Base-by-base conservation (phyloP, 768 basidiomycete genomes). In the Royoungia palumana region DNA sequence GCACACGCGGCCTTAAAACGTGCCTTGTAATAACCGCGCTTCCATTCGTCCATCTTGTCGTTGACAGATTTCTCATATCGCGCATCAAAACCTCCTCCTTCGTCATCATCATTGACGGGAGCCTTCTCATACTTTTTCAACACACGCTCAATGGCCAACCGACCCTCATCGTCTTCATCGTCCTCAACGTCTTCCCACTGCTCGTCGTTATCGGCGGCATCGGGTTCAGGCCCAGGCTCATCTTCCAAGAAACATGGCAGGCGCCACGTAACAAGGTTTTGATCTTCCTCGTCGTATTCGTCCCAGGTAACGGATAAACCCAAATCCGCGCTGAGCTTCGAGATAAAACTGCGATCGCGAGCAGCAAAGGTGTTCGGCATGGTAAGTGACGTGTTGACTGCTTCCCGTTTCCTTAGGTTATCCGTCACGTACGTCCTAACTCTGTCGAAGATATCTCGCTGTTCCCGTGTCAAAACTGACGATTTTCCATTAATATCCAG, bases 11-110 rank as follows among this genome's bases (percentile, higher is more conserved):
- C 11, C 17, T 2, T 6, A 59, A 74, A 49, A 91, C 92, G 72
- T 44, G 94, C 94, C 79, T 77, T 77, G 70, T 98, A 99, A 72
- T 99, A 97, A 2, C 68, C 73, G 51, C 81, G 71, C 74, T 96
- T 96, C 94, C 94, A 98, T 58, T 88, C 85, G 35, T 83, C 82
- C 86, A 98, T 89, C 73, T 89, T 94, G 60, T 86, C 81, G 56
- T 81, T 75, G 27, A 94, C 53, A 28, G 80, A 81, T 58, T 75
- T 66, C 64, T 93, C 88, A 56, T 94, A 73, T 49, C 85, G 78
- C 51, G 80, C 82, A 57, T 96, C 94, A 59, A 92, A 90, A 22
- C 80, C 83, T 12, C 81, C 83, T 9, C 78, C 79, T 46, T 83
- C 83, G 30, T 84, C 82, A 41, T 85, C 83, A 45, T 87, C 82